Evolutionary conservation across 139 green algal species (phyloP), one percentile per base, ranked within the genome.

Genomic region (Ettlia oleoabundans): DNA sequence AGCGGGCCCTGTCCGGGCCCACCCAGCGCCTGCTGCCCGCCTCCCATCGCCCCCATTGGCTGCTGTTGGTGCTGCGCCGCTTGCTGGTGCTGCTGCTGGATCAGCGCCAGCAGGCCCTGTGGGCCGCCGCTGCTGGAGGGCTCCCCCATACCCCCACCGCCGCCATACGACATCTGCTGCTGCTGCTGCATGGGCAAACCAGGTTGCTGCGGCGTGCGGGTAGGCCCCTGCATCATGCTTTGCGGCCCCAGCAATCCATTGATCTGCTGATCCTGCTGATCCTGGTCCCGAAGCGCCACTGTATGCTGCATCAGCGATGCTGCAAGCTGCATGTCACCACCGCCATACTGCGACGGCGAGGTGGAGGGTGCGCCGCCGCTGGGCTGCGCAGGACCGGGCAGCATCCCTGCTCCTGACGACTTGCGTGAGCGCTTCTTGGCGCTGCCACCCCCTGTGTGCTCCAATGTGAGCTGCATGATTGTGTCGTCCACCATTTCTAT

Each of bases 11-110:
- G 10, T 2, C 33, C 33, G 5, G 37, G 32, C 24, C 66, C 58
- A 30, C 63, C 28, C n/a, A n/a, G 65, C 65, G 9, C 33, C 40
- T 6, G 67, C 67, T 18, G 40, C 67, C 38, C 40, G 67, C 40
- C 67, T 21, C 40, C 3, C 24, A 33, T 42, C 38, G 30, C 42
- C 5, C n/a, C 19, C 41, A 41, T 32, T 43, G 41, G 61, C 76
- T 62, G 58, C 30, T 63, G 61, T 61, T 82, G 76, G 37, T 64
- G 70, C 70, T 64, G 61, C 61, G 42, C 37, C 30, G 43, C 61
- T 40, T 72, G 61, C 76, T 69, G 76, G 35, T 69, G 55, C n/a
- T 82, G 76, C 76, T 82, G 76, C 76, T 82, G 76, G 37, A 82
- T 82, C 4, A 82, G 76, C 9, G 42, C 62, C 1, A 82, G 76